Evolutionary conservation across 2,329 filamentous ascomycete species (phyloP).

Genomic region (Cladobotryum mycophilum): DNA sequence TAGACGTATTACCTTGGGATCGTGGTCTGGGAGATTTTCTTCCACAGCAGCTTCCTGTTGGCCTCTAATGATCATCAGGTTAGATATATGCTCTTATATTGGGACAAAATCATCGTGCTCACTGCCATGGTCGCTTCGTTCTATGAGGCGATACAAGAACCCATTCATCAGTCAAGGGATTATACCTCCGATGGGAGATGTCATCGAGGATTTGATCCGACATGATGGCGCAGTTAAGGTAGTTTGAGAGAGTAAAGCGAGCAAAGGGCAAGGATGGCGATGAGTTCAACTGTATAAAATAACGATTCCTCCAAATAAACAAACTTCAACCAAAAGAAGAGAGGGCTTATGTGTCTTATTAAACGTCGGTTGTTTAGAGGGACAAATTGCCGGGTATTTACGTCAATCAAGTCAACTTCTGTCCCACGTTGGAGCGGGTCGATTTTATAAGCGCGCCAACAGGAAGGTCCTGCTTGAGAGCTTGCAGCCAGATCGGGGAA

Average conservation of each 20-base stretch:
- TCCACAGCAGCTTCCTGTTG: constrained; percentile 68
- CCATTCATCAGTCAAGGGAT: constrained; percentile 84
- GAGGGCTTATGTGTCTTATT: background rate
- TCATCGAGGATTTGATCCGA: constrained; percentile 78
- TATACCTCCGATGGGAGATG: constrained; percentile 92
- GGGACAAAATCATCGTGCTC: constrained; percentile 33
- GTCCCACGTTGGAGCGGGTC: constrained; percentile 1
- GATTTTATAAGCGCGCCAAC: constrained; percentile 11
- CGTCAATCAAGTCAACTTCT: background rate
- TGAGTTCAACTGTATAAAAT: too few species aligned
- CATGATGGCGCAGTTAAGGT: constrained; percentile 42
- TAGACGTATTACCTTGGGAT: constrained; percentile 53
- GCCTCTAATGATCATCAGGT: constrained; percentile 48
- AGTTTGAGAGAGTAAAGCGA: background rate
- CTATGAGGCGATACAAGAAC: constrained; percentile 92
- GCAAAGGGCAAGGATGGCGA: background rate
- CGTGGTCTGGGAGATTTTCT: constrained; percentile 69
- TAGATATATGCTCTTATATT: background rate
- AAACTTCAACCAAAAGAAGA: background rate
- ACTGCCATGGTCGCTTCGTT: constrained; percentile 98
- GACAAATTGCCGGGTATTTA: constrained; percentile 7
- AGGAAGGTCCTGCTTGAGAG: background rate
- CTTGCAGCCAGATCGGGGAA: background rate
- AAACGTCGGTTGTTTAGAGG: background rate
- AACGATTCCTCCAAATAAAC: too few species aligned